Conservation (phyloP, 306 rosid species). For the Prunus davidiana region DNA sequence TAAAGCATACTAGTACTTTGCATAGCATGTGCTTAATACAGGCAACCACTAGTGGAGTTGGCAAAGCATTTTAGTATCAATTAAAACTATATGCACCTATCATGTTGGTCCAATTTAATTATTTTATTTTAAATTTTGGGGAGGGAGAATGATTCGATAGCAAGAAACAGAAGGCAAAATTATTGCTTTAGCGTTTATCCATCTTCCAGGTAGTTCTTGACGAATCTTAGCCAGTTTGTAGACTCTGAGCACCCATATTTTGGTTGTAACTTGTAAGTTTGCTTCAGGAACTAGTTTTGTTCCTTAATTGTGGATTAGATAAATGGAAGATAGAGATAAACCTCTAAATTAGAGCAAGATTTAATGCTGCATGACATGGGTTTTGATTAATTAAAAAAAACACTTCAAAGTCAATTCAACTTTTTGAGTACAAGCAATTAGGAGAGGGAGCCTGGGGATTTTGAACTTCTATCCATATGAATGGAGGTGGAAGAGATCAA, state of each 20-base stretch:
- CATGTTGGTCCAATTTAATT: no score
- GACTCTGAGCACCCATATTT: not conserved
- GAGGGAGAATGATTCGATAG: not conserved
- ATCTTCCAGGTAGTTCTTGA: not conserved
- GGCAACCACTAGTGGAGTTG: conserved; percentile 13
- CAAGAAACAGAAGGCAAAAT: not conserved
- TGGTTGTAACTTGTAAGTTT: not conserved
- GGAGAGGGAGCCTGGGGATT: no score
- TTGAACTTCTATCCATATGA: no score
- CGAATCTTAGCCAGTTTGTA: not conserved
- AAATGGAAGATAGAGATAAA: not conserved
- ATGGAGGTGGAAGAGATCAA: no score
- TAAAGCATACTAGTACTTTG: no score
- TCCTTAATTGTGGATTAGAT: not conserved
- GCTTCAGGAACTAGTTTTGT: not conserved
- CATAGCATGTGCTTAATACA: not conserved
- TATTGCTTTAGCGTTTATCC: not conserved
- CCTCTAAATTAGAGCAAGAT: not conserved
- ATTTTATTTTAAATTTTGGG: no score
- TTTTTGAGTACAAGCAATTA: no score
- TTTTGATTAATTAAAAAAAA: not conserved
- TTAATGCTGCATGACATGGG: conserved; percentile 7
- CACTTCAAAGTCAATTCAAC: not conserved
- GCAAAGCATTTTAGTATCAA: not conserved
- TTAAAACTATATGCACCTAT: not conserved